Evolutionary conservation across 768 basidiomycete genomes (phyloP), one percentile per base, ranked within the genome.

Genomic region (Porphyrellus cyaneotinctus): DNA sequence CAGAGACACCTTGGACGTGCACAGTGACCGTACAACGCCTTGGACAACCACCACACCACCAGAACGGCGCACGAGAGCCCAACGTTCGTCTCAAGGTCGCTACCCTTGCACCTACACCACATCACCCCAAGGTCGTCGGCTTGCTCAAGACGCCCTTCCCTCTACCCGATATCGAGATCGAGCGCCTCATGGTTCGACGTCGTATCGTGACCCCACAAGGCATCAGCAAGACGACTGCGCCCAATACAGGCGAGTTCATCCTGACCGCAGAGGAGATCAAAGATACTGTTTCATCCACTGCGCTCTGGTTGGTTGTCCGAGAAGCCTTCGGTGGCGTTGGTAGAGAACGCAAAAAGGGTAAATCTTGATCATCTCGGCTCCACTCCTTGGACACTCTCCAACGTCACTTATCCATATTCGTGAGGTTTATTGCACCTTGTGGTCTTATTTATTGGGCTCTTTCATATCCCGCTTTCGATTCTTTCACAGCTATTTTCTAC

Each of bases 1-100:
- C 90, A 39, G 95, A 98, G 70, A 94, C 92, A 22, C 93, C 95
- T 0, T 98, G 94, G 94, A 84, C 86, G 42, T 97, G 95, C 64
- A 83, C 82, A n/a, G 75, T 93, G 58, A 81, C 84, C 54, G 74
- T 87, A 31, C 79, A 84, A 20, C 72, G 80, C 22, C 64, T 75
- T 30, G 69, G 59, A 11, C 50, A 61, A 41, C 9, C 38, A 30
- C 47, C 59, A 17, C 52, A 41, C 36, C 57, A 45, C 45, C 49
- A 32, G 36, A 52, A 47, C 15, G 50, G 28, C 18, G 28, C 23
- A 18, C 56, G 41, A 54, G 58, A 52, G 49, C 56, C 45, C 49
- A 54, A 13, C 30, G 41, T 75, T 10, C 67, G 70, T 20, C 59
- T 92, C 32, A 87, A 90, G 64, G 83, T 95, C 12, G 95, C 84